Base-by-base conservation (phyloP, 352 stramenopile species). In the Phytophthora cryptogea region DNA sequence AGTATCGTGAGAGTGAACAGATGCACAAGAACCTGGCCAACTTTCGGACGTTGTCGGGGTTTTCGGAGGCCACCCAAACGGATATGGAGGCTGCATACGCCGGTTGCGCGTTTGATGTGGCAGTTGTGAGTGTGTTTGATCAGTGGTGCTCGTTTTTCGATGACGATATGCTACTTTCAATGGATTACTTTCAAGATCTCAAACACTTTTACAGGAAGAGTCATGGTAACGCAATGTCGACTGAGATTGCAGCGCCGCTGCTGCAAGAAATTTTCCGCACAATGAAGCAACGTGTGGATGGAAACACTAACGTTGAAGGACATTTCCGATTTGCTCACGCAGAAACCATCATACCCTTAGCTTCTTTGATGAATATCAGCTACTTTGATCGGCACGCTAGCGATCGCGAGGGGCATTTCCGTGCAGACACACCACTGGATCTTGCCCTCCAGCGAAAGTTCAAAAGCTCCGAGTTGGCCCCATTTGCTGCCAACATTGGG, bases 191-290 rank as follows among this genome's bases (percentile, higher is more conserved):
- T 59, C 80, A 94, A 55, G 86, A 94, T 53, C 78, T 94, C 40
- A 94, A 94, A 53, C 77, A 92, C 41, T 94, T 92, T 31, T 94
- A 94, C 79, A 78, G 78, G 35, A 94, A 94, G 57, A 87, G 85
- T 54, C 80, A 92, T 43, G 85, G 85, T 5, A 70, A 91, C 55
- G 63, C 79, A 3, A 45, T 94, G 13, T 83, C 85, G 4, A 85
- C 79, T 30, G 83, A 88, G 64, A 92, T 94, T 45, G 85, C 85
- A 5, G 54, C 85, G 26, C 85, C 85, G 33, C 54, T 94, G 27
- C 59, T 94, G 41, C 80, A 87, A 36, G 70, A 89, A 35, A 74
- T 94, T 27, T 70, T 90, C 20, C 57, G 36, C 13, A 76, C 73
- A 0, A 88, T 94, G 80, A 70, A 75, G 14, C 43, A 66, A 45